phyloP scores from a whole-genome alignment of 768 basidiomycete species.

The Clitopilus hobsonii region DNA sequence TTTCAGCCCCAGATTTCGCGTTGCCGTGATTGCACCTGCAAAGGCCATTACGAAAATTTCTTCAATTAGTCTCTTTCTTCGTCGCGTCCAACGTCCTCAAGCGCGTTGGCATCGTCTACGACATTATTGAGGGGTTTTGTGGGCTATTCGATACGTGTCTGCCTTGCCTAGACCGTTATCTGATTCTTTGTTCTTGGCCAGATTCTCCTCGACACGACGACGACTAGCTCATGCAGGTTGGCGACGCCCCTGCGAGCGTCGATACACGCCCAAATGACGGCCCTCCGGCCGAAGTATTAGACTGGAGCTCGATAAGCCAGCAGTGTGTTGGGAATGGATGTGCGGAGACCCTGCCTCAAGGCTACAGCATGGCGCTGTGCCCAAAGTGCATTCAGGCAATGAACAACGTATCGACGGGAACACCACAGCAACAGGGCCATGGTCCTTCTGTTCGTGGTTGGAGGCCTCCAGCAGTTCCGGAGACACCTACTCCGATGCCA shows the following conservation, averaged over 20 bases:
- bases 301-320: background rate
- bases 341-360: background rate
- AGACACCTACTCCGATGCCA: background rate
- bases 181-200: background rate
- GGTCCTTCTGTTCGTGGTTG: background rate
- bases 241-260: background rate
- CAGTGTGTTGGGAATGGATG: background rate
- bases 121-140: background rate
- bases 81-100: background rate
- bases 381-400: background rate
- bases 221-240: background rate
- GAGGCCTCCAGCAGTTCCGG: background rate
- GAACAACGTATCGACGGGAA: background rate
- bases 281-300: background rate
- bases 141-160: background rate
- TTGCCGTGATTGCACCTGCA: background rate
- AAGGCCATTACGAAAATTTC: background rate
- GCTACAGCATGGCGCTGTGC: background rate
- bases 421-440: background rate
- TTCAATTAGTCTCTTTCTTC: background rate
- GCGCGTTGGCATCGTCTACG: background rate
- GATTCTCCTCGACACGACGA: background rate
- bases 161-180: background rate
- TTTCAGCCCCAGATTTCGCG: slow-evolving; percentile 1
- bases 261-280: background rate